Conservation (phyloP, 768 basidiomycete species). For the Exsudoporus frostii region DNA sequence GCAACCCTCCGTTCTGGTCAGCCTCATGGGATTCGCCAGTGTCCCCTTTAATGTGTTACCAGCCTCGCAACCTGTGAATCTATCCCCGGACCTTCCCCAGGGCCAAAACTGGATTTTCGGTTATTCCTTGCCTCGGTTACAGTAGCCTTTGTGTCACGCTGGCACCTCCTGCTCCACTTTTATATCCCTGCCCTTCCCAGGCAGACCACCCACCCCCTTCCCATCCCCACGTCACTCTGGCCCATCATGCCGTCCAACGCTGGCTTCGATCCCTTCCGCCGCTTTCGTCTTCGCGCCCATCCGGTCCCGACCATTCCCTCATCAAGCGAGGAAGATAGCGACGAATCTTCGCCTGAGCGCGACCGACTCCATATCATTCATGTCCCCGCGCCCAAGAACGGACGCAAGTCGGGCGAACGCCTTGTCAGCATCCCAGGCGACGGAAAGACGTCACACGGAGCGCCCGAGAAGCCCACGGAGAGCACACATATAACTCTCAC, state of each 20-base stretch:
- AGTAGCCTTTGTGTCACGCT: conserved; percentile 9
- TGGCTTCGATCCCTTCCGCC: conserved; percentile 20
- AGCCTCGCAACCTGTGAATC: neutral
- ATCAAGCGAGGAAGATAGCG: conserved; percentile 24
- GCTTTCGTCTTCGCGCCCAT: conserved; percentile 17
- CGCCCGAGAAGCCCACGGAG: neutral
- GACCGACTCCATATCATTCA: conserved; percentile 3
- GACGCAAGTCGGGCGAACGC: conserved; percentile 3
- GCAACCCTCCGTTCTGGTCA: neutral
- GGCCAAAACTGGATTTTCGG: conserved; percentile 9
- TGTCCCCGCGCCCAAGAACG: conserved; percentile 1
- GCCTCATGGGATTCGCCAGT: conserved; percentile 21
- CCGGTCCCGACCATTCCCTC: neutral
- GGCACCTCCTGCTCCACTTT: neutral
- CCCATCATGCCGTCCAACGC: neutral
- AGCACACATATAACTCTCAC: neutral
- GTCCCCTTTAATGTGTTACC: neutral
- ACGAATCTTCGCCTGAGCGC: conserved; percentile 19
- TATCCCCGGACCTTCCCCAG: neutral
- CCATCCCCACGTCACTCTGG: neutral
- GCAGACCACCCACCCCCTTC: neutral
- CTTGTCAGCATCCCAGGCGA: neutral
- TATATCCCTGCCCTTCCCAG: conserved; percentile 9
- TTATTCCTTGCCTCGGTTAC: conserved; percentile 9
- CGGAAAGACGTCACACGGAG: neutral